Conservation (phyloP, 768 basidiomycete species). For the Saitozyma podzolica region DNA sequence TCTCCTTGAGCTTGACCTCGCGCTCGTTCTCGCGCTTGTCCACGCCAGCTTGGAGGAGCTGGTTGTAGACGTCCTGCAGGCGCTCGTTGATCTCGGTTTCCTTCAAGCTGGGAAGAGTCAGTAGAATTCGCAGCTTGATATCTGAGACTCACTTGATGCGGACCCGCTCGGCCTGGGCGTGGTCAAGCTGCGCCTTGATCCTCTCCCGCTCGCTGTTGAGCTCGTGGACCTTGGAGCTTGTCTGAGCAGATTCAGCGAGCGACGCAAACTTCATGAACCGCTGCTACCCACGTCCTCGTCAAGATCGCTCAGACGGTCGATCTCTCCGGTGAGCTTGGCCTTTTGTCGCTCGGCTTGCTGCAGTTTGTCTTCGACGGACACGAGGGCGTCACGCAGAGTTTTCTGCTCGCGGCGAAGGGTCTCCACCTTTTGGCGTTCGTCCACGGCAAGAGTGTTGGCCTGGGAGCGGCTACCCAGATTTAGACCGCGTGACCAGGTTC, state of each 20-base stretch:
- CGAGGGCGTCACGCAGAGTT: slow-evolving; percentile 64
- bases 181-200: slow-evolving; percentile 76
- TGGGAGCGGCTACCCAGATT: slow-evolving; percentile 65
- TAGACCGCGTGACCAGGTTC: not conserved
- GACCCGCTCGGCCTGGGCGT: slow-evolving; percentile 76
- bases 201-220: slow-evolving; percentile 65
- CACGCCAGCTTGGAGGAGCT: slow-evolving; percentile 84
- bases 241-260: slow-evolving; percentile 23
- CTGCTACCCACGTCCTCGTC: slow-evolving; percentile 25
- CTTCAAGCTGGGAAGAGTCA: slow-evolving; percentile 63
- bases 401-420: slow-evolving; percentile 80
- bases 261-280: not conserved
- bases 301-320: slow-evolving; percentile 33
- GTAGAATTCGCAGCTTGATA: not conserved
- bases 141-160: slow-evolving; percentile 66
- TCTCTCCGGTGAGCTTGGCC: slow-evolving; percentile 54
- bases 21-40: slow-evolving; percentile 84
- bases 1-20: slow-evolving; percentile 81
- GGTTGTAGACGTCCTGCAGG: slow-evolving; percentile 73
- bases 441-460: slow-evolving; percentile 75
- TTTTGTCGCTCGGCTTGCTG: slow-evolving; percentile 65
- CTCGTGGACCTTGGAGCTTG: slow-evolving; percentile 61
- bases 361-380: slow-evolving; percentile 68
- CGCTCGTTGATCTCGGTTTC: slow-evolving; percentile 92
- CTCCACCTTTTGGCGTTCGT: slow-evolving; percentile 83